These are phyloP conservation scores for Nemania bipapillata DNA, from an alignment of 2,329 filamentous ascomycete genomes.

Conservation along the genomic window DNA sequence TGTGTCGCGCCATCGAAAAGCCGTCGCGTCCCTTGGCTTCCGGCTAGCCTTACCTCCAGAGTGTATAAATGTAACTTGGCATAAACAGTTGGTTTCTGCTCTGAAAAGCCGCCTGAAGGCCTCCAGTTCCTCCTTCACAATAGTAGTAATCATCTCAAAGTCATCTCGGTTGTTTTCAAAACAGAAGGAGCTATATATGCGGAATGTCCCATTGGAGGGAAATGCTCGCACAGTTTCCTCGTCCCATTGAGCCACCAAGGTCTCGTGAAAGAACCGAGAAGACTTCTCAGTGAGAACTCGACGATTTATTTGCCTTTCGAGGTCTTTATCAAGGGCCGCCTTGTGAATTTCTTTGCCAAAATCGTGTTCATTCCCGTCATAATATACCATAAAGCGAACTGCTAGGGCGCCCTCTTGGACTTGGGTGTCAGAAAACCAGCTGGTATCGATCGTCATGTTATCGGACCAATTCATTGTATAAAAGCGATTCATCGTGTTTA, in stretches of 20 bases:
- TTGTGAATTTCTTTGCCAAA: neutral
- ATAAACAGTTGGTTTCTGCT: constrained; percentile 35
- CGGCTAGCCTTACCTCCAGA: constrained; percentile 2
- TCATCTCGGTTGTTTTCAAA: constrained; percentile 28
- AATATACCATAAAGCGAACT: neutral
- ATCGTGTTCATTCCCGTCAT: neutral
- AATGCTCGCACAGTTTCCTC: constrained; percentile 46
- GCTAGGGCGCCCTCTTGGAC: neutral
- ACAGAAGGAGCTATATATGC: constrained; percentile 47
- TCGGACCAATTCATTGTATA: constrained; percentile 46
- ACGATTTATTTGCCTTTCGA: constrained; percentile 44
- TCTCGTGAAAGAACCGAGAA: constrained; percentile 46
- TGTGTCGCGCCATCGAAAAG: constrained; percentile 49
- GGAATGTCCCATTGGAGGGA: constrained; percentile 42
- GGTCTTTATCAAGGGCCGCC: neutral
- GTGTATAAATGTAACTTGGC: constrained; percentile 49
- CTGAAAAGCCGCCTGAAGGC: constrained; percentile 19
- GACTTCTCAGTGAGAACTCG: constrained; percentile 39
- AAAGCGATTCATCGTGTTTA: constrained; percentile 44
- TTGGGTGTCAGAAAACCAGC: constrained; percentile 32
- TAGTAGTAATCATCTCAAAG: constrained; percentile 36
- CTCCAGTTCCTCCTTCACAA: constrained; percentile 38
- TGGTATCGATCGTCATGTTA: constrained; percentile 48
- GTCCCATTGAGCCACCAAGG: constrained; percentile 46
- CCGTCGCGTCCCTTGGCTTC: constrained; percentile 43